Percentiles rank a stretch among this genome's conserved stretches.
These are phyloP conservation scores for Sphenostylis stenocarpa DNA, from an alignment of 306 rosid species.

Conservation along the genomic window DNA sequence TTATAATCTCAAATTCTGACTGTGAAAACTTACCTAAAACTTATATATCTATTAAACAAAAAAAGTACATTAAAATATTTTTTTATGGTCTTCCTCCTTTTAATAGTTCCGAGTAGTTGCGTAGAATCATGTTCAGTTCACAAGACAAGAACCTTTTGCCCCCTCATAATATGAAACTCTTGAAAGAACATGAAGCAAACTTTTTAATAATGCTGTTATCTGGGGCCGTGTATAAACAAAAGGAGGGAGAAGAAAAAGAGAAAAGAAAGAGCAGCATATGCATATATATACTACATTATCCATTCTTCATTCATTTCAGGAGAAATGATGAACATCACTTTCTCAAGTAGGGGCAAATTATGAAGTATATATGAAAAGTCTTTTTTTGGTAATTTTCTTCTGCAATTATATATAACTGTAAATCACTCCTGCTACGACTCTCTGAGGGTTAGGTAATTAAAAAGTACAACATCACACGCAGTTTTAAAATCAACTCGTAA, in stretches of 20 bases:
- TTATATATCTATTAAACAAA: no score
- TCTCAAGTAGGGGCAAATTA: not conserved
- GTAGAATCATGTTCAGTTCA: not conserved
- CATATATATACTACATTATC: not conserved
- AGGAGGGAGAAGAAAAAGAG: not conserved
- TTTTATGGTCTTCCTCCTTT: no score
- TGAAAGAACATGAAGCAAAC: not conserved
- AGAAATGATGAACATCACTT: not conserved
- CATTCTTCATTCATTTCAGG: slow-evolving; percentile 4
- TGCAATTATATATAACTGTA: not conserved
- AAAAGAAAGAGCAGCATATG: not conserved
- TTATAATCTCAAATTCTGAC: no score
- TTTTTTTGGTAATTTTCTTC: no score
- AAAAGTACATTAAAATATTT: no score
- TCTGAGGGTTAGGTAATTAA: not conserved
- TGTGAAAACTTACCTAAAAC: no score
- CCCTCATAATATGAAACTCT: not conserved
- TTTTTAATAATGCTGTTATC: not conserved
- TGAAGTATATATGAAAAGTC: no score
- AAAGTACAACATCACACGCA: not conserved
- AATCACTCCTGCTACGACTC: not conserved
- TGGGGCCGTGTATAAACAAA: not conserved
- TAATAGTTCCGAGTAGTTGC: no score
- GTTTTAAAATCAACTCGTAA: not conserved
- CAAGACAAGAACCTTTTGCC: not conserved